A percentile compares a stretch with the other conserved stretches of the same genome.
Conservation (phyloP, 345 rosid genomes). For the Eucalyptus sp. region DNA sequence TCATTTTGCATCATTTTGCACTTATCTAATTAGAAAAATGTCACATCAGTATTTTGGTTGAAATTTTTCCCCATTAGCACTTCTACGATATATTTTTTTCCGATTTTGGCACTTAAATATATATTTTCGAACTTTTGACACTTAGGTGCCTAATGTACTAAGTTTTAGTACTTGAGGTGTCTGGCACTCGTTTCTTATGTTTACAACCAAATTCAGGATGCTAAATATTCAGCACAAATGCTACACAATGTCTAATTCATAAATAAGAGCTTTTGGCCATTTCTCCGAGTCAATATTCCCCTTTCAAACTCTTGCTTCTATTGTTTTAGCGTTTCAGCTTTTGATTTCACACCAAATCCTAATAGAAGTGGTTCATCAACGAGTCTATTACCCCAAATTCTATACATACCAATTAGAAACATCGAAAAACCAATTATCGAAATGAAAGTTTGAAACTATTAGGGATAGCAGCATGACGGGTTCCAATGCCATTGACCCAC, state of each 20-base stretch:
- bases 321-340: not conserved
- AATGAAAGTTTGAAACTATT: not conserved
- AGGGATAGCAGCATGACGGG: not conserved
- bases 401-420: not conserved
- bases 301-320: not conserved
- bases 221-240: not conserved
- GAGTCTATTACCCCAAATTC: not conserved
- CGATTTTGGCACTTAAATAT: too few relatives aligned
- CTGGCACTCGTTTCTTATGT: not conserved
- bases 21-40: rapidly evolving
- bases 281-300: not conserved
- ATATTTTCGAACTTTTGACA: too few relatives aligned
- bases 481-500: not conserved
- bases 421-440: not conserved
- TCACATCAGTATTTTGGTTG: too few relatives aligned
- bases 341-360: not conserved
- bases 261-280: not conserved
- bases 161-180: too few relatives aligned
- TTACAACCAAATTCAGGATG: not conserved
- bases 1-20: too few relatives aligned
- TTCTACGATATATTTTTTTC: rapidly evolving
- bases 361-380: not conserved
- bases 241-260: not conserved
- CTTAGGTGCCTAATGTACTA: too few relatives aligned
- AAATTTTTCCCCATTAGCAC: rapidly evolving